phyloP scores from a whole-genome alignment of 495 filamentous ascomycete genomes.

The Bacidia rubella region DNA sequence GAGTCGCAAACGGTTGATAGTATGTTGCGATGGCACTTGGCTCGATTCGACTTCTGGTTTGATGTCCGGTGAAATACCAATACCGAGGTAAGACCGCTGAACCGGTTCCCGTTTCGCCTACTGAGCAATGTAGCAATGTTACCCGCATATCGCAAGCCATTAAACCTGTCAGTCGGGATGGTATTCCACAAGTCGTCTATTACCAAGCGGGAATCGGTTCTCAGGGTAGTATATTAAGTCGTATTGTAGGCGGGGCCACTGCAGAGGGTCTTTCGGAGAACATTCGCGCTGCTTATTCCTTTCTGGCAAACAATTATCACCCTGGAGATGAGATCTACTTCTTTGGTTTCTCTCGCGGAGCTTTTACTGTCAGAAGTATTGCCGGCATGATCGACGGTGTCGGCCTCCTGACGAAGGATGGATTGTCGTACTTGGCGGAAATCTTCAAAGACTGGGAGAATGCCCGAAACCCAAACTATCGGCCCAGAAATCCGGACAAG shows the following conservation, averaged over 20 bases:
- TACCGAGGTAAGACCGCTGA: too few species aligned
- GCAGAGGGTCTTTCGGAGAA: slow-evolving; percentile 22
- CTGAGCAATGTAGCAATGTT: too few species aligned
- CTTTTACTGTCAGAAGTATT: slow-evolving; percentile 42
- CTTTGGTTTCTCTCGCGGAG: slow-evolving; percentile 46
- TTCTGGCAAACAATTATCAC: slow-evolving; percentile 37
- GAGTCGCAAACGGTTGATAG: slow-evolving; percentile 15
- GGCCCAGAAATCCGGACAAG: slow-evolving; percentile 34
- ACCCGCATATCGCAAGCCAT: slow-evolving; percentile 30
- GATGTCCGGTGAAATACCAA: slow-evolving; percentile 17
- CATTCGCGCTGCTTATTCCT: slow-evolving; percentile 34
- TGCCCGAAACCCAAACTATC: slow-evolving; percentile 19
- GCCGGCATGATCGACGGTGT: slow-evolving; percentile 40
- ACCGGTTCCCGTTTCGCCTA: too few species aligned
- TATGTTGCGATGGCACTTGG: slow-evolving; percentile 19
- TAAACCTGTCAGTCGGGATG: slow-evolving; percentile 20
- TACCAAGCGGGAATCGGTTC: slow-evolving; percentile 43
- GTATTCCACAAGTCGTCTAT: slow-evolving; percentile 36
- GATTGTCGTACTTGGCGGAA: slow-evolving; percentile 31
- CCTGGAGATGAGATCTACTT: slow-evolving; percentile 44
- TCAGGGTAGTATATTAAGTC: slow-evolving; percentile 11
- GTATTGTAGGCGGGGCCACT: slow-evolving; percentile 14
- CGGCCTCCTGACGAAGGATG: slow-evolving; percentile 31
- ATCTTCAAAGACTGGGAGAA: slow-evolving; percentile 37
- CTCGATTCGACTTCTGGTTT: slow-evolving; percentile 14